Conservation (phyloP, 257 asterid genomes). For the Capsicum chinense region DNA sequence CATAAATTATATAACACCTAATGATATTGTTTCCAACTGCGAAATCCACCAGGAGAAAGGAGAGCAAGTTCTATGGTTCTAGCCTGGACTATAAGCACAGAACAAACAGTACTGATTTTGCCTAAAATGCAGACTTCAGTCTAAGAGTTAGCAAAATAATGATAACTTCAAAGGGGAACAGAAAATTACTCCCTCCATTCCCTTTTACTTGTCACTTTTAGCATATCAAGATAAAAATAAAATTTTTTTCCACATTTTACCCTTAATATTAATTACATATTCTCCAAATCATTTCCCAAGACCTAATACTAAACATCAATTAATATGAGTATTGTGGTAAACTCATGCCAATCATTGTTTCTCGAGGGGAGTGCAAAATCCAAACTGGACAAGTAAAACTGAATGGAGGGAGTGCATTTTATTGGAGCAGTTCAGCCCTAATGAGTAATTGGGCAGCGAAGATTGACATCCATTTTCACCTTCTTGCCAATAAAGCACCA, state of each 20-base stretch:
- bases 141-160: background rate
- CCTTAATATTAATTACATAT: too few relatives aligned
- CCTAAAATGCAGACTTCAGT: background rate
- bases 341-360: too few relatives aligned
- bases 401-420: too few relatives aligned
- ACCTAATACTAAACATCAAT: too few relatives aligned
- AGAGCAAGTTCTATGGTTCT: background rate
- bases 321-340: too few relatives aligned
- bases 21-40: background rate
- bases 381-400: too few relatives aligned
- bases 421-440: too few relatives aligned
- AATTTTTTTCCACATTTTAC: too few relatives aligned
- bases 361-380: too few relatives aligned
- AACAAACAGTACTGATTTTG: slow-evolving; percentile 13
- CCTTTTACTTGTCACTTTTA: too few relatives aligned
- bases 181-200: background rate
- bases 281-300: too few relatives aligned
- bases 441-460: background rate
- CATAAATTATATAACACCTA: background rate
- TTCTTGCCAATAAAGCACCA: background rate
- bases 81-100: background rate
- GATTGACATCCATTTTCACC: background rate
- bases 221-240: too few relatives aligned
- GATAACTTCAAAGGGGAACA: background rate
- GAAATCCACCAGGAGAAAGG: slow-evolving; percentile 16